Base-by-base conservation (phyloP, 331 rosid species). In the Phaseolus coccineus region DNA sequence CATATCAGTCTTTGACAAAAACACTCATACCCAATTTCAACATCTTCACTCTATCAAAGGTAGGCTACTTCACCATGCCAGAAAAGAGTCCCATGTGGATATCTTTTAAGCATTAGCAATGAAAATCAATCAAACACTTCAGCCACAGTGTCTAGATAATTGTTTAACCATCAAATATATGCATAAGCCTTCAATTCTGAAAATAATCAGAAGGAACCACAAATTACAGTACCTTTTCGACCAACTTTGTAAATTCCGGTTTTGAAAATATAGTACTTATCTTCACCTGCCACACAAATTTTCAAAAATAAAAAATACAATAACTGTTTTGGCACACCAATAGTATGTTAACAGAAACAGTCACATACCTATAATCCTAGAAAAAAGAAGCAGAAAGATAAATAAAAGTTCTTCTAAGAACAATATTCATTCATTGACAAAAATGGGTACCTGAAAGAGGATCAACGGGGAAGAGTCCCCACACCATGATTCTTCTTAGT, bases 171-270 rank as follows among this genome's bases (percentile, higher is more conserved):
- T 51, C 37, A 62, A 64, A 42, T 52, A 16, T 10, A n/a, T 35
- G n/a, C 63, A 40, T 27, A 63, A 42, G 37, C 47, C 40, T 12
- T 22, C 19, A 40, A 1, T 22, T 39, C 19, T 1, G 35, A 67
- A 68, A 61, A 75, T 5, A 33, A 72, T 25, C 69, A 39, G 16
- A 19, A 35, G 71, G 15, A 73, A 76, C 46, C 66, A 52, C 4
- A 55, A 44, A 69, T 11, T 19, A 69, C 57, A 61, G 52, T 88
- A 94, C 98, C 98, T 91, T 94, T 94, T 50, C 98, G 93, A 76
- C 98, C 98, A 79, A 94, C 88, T 86, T 70, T 94, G 87, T 91
- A 94, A 67, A 71, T 68, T 35, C 97, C 98, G 44, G 84, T 86
- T 47, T 88, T 86, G 80, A 91, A 91, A 67, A 94, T 88, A 79